phyloP scores from a whole-genome alignment of 768 basidiomycete species.

The Termitomyces eurrhizus region DNA sequence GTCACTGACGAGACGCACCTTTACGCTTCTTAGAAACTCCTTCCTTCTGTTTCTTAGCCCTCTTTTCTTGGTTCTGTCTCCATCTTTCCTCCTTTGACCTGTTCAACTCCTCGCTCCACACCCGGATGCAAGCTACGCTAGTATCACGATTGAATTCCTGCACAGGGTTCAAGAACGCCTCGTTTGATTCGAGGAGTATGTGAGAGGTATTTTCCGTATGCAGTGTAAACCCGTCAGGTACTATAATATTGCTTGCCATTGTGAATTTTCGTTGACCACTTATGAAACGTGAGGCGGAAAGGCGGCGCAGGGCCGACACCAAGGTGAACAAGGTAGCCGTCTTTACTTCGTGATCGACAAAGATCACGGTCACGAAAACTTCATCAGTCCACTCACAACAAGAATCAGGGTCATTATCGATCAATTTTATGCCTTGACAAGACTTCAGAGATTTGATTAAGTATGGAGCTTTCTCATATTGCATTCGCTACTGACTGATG shows the following conservation, averaged over 20 bases:
- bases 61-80: constrained; percentile 48
- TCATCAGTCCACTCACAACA: constrained; percentile 23
- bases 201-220: constrained; percentile 80
- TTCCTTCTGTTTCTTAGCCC: constrained; percentile 35
- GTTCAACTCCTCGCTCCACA: constrained; percentile 78
- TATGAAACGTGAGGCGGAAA: neutral
- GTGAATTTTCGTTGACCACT: constrained; percentile 19
- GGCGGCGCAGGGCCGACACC: constrained; percentile 24
- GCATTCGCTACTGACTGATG: neutral
- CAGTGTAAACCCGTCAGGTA: constrained; percentile 74
- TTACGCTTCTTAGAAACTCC: constrained; percentile 37
- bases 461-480: neutral
- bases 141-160: constrained; percentile 98
- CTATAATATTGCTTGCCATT: constrained; percentile 23
- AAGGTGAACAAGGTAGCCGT: constrained; percentile 15
- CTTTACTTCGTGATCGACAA: constrained; percentile 5
- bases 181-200: constrained; percentile 76
- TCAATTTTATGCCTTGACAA: neutral
- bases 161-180: constrained; percentile 94
- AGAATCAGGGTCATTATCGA: neutral
- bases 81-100: constrained; percentile 60
- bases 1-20: constrained; percentile 30
- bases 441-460: neutral
- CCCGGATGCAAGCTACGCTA: constrained; percentile 84
- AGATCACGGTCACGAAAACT: constrained; percentile 15